Evolutionary conservation across 2,329 filamentous ascomycete genomes (phyloP).

Genomic region (Aureobasidium subglaciale): DNA sequence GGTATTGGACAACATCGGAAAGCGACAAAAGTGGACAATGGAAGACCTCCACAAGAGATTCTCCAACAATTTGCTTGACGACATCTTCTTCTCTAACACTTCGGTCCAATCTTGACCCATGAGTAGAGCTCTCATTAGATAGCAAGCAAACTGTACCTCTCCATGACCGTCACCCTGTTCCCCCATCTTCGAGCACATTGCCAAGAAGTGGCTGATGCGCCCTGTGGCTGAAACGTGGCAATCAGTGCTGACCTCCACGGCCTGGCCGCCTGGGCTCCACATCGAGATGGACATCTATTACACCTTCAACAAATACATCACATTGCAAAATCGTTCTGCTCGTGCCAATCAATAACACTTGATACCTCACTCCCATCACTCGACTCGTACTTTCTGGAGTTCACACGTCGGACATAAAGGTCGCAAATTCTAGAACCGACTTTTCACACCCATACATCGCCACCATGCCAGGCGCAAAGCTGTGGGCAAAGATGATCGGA

Average conservation of each 20-base stretch:
- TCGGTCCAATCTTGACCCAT: neutral
- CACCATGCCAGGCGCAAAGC: slow-evolving; percentile 39
- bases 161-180: too few relatives aligned
- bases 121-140: neutral
- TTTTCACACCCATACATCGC: slow-evolving; percentile 11
- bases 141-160: neutral
- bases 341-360: neutral
- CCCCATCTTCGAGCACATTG: neutral
- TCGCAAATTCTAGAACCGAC: neutral
- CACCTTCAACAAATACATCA: neutral
- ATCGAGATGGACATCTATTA: neutral
- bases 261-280: neutral
- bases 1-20: slow-evolving; percentile 31
- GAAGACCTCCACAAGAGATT: slow-evolving; percentile 34
- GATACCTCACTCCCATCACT: too few relatives aligned
- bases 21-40: slow-evolving; percentile 34
- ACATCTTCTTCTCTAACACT: slow-evolving; percentile 18
- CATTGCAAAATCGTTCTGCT: neutral
- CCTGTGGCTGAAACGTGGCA: slow-evolving; percentile 1
- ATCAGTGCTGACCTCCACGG: neutral
- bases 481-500: slow-evolving; percentile 61
- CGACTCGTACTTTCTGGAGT: too few relatives aligned
- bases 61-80: slow-evolving; percentile 37
- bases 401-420: neutral
- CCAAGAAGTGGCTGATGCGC: slow-evolving; percentile 6